phyloP scores from a whole-genome alignment of 2,329 filamentous ascomycete species.

The Tolypocladium ovalisporum region DNA sequence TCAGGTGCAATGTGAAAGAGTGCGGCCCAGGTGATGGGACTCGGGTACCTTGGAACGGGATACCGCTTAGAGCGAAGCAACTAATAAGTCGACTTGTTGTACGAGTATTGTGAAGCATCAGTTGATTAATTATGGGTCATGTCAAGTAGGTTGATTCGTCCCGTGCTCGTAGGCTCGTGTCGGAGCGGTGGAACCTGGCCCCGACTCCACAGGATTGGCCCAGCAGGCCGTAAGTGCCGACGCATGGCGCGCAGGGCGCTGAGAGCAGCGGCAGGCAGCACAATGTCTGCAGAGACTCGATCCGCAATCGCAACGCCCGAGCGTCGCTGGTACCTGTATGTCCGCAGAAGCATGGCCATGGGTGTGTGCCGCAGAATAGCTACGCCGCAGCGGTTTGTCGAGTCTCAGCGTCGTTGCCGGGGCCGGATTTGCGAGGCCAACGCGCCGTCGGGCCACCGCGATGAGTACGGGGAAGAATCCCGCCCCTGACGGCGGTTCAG shows the following conservation, averaged over 20 bases:
- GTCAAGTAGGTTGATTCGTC: neutral
- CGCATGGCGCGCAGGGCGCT: neutral
- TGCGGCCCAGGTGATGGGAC: too few species aligned
- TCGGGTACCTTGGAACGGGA: neutral
- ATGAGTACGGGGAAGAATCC: neutral
- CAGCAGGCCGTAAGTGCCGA: neutral
- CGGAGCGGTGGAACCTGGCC: conserved; percentile 1
- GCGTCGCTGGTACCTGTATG: neutral
- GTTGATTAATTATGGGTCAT: neutral
- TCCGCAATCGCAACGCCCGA: neutral
- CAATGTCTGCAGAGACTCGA: neutral
- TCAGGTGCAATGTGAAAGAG: neutral
- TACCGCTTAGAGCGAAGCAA: neutral
- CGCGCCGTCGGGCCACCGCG: neutral
- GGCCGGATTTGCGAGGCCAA: neutral
- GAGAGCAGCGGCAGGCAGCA: neutral
- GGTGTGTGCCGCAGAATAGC: neutral
- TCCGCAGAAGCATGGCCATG: neutral
- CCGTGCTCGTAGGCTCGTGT: neutral
- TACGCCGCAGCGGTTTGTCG: neutral
- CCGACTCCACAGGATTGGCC: neutral
- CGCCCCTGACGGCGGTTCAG: neutral
- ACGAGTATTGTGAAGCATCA: neutral
- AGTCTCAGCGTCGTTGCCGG: neutral
- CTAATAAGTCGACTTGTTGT: neutral